These are phyloP conservation scores for Chenopodium berlandieri DNA, from an alignment of 148 eudicot genomes.

Conservation along the genomic window DNA sequence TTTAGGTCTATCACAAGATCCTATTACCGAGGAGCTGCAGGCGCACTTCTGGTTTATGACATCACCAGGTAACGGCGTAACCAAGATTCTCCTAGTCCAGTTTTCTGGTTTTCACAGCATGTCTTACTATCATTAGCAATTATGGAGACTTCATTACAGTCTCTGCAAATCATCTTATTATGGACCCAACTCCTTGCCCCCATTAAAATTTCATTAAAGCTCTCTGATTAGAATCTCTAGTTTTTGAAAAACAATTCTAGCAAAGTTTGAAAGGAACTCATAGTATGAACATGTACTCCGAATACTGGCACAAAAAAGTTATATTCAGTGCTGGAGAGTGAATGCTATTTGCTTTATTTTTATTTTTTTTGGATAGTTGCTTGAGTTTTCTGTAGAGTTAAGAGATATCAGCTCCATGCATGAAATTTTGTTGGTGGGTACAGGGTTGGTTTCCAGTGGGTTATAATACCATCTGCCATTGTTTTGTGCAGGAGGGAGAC, in stretches of 20 bases:
- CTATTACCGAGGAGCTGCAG: slow-evolving; percentile 51
- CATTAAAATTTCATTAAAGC: background rate
- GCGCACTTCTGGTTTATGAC: slow-evolving; percentile 48
- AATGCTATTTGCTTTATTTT: too few relatives aligned
- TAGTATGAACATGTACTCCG: too few relatives aligned
- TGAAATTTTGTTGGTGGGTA: background rate
- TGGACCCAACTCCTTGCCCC: background rate
- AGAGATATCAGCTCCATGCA: background rate
- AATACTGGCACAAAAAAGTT: too few relatives aligned
- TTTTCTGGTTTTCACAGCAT: background rate
- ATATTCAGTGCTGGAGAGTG: too few relatives aligned
- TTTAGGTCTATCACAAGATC: slow-evolving; percentile 47
- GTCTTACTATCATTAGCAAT: background rate
- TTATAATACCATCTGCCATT: background rate
- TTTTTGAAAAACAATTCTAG: too few relatives aligned
- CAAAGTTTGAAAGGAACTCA: too few relatives aligned
- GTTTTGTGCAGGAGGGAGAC: slow-evolving; percentile 42
- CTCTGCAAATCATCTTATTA: background rate
- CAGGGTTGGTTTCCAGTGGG: background rate
- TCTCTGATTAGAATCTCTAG: too few relatives aligned
- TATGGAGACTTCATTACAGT: background rate
- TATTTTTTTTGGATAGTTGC: too few relatives aligned
- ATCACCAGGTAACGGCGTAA: slow-evolving; percentile 34
- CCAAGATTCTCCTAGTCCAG: background rate
- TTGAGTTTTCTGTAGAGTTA: too few relatives aligned